Evolutionary conservation across 495 filamentous ascomycete genomes (phyloP).

Genomic region (Trichoderma reesei): DNA sequence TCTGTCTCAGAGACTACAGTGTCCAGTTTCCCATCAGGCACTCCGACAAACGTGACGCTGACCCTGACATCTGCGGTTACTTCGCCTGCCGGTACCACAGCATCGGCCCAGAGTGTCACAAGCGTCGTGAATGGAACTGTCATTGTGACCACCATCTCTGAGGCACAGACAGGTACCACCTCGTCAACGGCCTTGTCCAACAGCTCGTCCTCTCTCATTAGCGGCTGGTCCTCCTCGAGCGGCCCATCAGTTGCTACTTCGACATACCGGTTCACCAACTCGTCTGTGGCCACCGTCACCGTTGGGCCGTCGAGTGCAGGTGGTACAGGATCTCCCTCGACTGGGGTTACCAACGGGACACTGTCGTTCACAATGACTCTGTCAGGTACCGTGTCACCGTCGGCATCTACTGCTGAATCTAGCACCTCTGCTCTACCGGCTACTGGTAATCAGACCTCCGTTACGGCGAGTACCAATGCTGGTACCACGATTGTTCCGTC

Average conservation of each 20-base stretch:
- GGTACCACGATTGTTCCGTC: background rate
- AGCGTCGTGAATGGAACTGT: background rate
- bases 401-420: background rate
- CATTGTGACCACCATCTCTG: background rate
- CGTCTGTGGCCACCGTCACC: background rate
- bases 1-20: background rate
- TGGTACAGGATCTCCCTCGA: background rate
- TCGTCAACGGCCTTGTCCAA: background rate
- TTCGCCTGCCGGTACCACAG: background rate
- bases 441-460: background rate
- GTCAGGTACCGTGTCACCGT: background rate
- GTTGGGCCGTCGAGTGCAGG: background rate
- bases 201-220: background rate
- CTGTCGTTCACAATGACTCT: background rate
- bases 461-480: background rate
- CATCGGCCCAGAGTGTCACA: background rate
- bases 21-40: background rate
- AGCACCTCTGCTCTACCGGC: background rate
- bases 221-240: background rate
- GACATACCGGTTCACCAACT: slow-evolving; percentile 2
- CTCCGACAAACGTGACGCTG: background rate
- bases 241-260: background rate
- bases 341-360: background rate
- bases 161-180: background rate
- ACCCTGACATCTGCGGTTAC: background rate